These are phyloP conservation scores for Colletotrichum musicola DNA, from an alignment of 2,329 filamentous ascomycete species.

Conservation along the genomic window DNA sequence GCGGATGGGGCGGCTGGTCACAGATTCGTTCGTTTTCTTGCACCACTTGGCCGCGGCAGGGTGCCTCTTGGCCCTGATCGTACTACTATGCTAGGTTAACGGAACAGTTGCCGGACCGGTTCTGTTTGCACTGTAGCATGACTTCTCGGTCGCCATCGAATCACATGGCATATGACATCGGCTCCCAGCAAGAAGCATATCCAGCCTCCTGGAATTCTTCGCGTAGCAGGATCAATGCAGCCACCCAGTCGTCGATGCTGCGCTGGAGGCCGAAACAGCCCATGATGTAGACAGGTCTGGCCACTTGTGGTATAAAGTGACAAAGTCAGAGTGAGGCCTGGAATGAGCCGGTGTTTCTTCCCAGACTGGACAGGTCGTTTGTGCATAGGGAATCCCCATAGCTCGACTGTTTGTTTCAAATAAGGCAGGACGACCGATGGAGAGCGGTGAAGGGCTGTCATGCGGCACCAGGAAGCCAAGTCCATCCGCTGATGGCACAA, in stretches of 20 bases:
- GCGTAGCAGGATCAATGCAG: constrained; percentile 29
- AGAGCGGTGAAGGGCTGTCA: constrained; percentile 8
- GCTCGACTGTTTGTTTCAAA: background rate
- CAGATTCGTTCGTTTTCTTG: constrained; percentile 13
- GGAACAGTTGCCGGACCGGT: constrained; percentile 2
- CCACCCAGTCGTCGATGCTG: background rate
- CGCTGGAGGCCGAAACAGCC: background rate
- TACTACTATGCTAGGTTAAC: background rate
- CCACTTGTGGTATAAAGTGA: background rate
- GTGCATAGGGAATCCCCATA: background rate
- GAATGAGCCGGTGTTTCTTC: background rate
- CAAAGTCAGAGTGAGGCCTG: background rate
- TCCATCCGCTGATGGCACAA: background rate
- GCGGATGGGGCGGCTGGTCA: constrained; percentile 1
- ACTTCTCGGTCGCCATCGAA: constrained; percentile 14
- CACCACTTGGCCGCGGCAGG: constrained; percentile 17
- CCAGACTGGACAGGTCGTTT: background rate
- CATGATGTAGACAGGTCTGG: background rate
- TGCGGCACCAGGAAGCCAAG: background rate
- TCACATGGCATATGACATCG: background rate
- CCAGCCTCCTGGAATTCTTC: constrained; percentile 30
- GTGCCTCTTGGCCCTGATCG: constrained; percentile 2
- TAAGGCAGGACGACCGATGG: background rate
- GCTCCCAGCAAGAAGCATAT: constrained; percentile 33
- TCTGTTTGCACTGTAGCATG: constrained; percentile 1